Evolutionary conservation across 768 basidiomycete species (phyloP), one percentile per base, ranked within the genome.

Genomic region (Phaffia tasmanica): DNA sequence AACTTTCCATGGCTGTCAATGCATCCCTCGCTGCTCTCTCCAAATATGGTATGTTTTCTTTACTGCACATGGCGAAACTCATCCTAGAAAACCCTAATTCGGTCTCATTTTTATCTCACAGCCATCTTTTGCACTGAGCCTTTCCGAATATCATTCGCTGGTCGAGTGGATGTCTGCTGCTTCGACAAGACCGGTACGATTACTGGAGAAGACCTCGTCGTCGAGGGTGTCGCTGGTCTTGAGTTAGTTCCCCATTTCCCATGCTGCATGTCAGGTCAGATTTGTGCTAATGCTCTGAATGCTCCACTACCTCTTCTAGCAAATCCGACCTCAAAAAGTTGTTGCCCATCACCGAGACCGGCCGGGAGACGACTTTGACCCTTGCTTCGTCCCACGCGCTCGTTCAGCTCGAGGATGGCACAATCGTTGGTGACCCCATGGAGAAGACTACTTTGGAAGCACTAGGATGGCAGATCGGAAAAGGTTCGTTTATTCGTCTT

Each of bases 181-280:
- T 98, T 99, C 72, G 95, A 99, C 78, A 99, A 99, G 81, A 99
- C 95, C 0, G 95, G 94, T 27, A 98, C 95, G 0, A 97, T 99
- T 71, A 99, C 95, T 0, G 90, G 90, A 0, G 93, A 97, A 75
- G 86, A 92, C 75, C 79, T 98, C 16, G 91, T 97, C 9, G 81
- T 98, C 0, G 93, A 99, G 74, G 95, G 95, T 63, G 83, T 99
- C 51, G 89, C 83, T 30, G 95, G 93, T 62, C 81, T 95, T 55
- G 83, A 90, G 93, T 97, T 73, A 72, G 89, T 79, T 19, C 23
- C 0, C 42, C 16, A 18, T 14, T 32, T 21, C 27, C 15, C n/a
- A 42, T 32, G 5, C 61, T 23, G 5, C 23, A 21, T 11, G 23
- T 62, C 8, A 21, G n/a, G 23, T 48, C 14, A 56, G 21, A 56